Percentiles rank a stretch among this genome's conserved stretches.
Evolutionary conservation across 805 yeast species (phyloP).

Genomic region (Jamesozyma piceae): DNA sequence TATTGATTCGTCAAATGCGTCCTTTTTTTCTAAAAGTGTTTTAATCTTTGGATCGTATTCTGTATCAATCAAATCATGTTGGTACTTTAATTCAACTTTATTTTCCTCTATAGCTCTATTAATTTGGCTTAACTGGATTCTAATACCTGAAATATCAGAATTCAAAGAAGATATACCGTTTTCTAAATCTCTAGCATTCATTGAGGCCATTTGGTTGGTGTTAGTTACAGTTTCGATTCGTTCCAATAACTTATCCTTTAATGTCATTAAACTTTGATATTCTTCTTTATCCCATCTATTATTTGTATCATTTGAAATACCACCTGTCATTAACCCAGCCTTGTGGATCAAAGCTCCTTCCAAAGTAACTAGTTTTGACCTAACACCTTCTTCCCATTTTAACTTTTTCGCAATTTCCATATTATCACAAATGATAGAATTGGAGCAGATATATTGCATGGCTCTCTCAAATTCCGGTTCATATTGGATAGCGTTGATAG

Average conservation of each 20-base stretch:
- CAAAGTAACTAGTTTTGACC: conserved; percentile 63
- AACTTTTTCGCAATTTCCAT: conserved; percentile 59
- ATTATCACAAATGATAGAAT: conserved; percentile 67
- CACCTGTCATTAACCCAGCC: conserved; percentile 91
- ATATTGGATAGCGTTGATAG: conserved; percentile 62
- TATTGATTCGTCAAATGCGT: conserved; percentile 19
- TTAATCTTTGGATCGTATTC: conserved; percentile 25
- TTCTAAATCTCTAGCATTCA: conserved; percentile 46
- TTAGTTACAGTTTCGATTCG: conserved; percentile 36
- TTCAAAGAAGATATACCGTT: conserved; percentile 47
- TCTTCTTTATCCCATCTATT: conserved; percentile 70
- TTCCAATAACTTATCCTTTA: conserved; percentile 41
- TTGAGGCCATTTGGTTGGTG: conserved; percentile 41
- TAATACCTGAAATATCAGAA: conserved; percentile 35
- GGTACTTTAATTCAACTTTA: conserved; percentile 44
- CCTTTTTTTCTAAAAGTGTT: conserved; percentile 19
- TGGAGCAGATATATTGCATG: conserved; percentile 68
- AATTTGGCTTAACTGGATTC: conserved; percentile 37
- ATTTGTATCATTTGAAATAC: conserved; percentile 41
- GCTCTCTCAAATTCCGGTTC: conserved; percentile 66
- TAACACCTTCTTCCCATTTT: conserved; percentile 54
- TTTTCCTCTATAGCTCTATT: conserved; percentile 40
- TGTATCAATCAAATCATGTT: conserved; percentile 26
- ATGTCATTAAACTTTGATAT: conserved; percentile 42
- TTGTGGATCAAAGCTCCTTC: conserved; percentile 80